Evolutionary conservation across 805 yeast genomes (phyloP), one percentile per base, ranked within the genome.

Genomic region (Ogataea philodendri): DNA sequence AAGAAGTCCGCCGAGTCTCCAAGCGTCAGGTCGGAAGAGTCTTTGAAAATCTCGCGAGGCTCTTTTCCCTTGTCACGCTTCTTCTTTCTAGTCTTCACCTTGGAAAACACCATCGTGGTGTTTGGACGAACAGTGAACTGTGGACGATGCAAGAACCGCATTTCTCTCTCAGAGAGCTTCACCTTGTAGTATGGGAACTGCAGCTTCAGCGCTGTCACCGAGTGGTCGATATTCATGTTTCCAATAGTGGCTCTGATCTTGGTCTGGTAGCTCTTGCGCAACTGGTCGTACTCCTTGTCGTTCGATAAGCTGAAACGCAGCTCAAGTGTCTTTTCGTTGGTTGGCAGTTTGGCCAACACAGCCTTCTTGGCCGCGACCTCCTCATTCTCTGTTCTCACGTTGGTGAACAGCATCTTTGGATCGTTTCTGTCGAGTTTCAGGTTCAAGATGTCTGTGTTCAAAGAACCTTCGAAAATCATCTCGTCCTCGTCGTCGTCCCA

Each of bases 151-250:
- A 82, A 84, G 15, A 78, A 70, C 39, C 98, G 71, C 22, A 82
- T 67, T 48, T 83, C 84, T 5, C 72, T 70, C 46, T 78, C 78
- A 5, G 82, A 65, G 22, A 87, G 63, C 42, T 70, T 76, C 18
- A 89, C 96, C 52, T 83, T 85, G 63, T 87, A 93, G 61, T 77
- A 88, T 3, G 98, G 98, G 0, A 88, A 75, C 62, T 93, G 98
- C 31, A 93, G 67, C 32, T 93, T 70, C 17, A 78, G 54, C 0
- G 98, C 97, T 1, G 96, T 95, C 49, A 79, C 70, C 0, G 97
- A 76, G 59, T 93, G 98, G 52, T 93, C 97, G 44, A 93, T 88
- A 32, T 76, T 81, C 44, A 93, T 69, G 48, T 90, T 86, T 28
- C 97, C 95, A 51, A 93, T 79, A 5, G 95, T 94, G 3, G 96